Conservation (phyloP, 257 asterid species). For the Ligustrum vulgare region DNA sequence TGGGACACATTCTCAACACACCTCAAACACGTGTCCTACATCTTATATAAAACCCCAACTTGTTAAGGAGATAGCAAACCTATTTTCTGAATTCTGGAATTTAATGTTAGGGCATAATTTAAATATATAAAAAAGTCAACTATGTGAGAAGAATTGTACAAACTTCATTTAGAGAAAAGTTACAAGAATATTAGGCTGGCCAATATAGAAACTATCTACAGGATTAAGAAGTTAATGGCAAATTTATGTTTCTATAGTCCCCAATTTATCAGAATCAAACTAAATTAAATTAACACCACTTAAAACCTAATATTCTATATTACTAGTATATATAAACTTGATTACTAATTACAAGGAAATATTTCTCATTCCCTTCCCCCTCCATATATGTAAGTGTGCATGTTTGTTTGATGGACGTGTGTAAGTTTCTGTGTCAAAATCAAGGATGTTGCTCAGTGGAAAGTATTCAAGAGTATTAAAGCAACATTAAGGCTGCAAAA, state of each 20-base stretch:
- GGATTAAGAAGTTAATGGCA: not conserved
- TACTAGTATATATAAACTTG: not conserved
- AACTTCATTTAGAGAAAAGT: not conserved
- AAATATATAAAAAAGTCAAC: not conserved
- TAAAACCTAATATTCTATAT: not conserved
- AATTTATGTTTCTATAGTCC: not conserved
- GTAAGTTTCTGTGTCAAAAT: not conserved
- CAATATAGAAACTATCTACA: not conserved
- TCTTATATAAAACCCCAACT: not conserved
- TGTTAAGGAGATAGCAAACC: not conserved
- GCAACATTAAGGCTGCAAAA: not conserved
- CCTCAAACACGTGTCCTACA: not conserved
- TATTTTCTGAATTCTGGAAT: not conserved
- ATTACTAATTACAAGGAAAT: not conserved
- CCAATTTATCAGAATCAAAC: not conserved
- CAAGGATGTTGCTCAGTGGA: not conserved
- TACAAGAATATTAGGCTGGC: not conserved
- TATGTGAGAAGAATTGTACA: not conserved
- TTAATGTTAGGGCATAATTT: not conserved
- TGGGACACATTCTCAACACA: not conserved
- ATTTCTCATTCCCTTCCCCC: not conserved
- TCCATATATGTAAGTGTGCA: not conserved
- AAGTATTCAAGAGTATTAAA: not conserved
- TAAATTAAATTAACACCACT: not conserved
- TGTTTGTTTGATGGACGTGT: not conserved